Evolutionary conservation across 768 basidiomycete genomes (phyloP).

Genomic region (Pisolithus sp.): DNA sequence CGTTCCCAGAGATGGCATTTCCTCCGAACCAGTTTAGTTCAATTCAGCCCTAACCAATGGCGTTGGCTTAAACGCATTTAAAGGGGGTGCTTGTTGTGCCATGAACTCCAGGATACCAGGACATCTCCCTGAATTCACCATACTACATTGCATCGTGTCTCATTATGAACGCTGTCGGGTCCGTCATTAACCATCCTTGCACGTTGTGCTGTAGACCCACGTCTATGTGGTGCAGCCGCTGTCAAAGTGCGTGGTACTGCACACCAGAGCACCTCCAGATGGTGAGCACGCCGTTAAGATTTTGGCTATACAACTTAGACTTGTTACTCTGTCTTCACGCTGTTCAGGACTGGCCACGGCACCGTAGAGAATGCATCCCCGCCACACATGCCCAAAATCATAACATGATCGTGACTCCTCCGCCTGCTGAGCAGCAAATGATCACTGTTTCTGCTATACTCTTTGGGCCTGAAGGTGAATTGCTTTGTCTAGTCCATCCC

Average conservation of each 20-base stretch:
- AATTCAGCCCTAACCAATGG: background rate
- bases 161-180: constrained; percentile 42
- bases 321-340: constrained; percentile 5
- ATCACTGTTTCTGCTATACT: constrained; percentile 69
- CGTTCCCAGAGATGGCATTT: background rate
- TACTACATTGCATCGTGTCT: constrained; percentile 12
- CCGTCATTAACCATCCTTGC: constrained; percentile 70
- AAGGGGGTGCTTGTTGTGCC: background rate
- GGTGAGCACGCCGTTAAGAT: constrained; percentile 34
- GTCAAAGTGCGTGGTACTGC: constrained; percentile 79
- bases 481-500: constrained; percentile 3
- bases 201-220: constrained; percentile 65
- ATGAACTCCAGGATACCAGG: constrained; percentile 5
- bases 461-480: constrained; percentile 64
- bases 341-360: constrained; percentile 71
- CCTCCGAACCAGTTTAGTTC: background rate
- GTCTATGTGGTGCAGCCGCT: constrained; percentile 85
- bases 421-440: constrained; percentile 60
- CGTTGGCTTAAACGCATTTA: background rate
- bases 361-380: constrained; percentile 64
- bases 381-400: constrained; percentile 40
- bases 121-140: constrained; percentile 13
- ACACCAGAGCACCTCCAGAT: constrained; percentile 65
- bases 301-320: constrained; percentile 12
- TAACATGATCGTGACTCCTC: constrained; percentile 69